phyloP scores from a whole-genome alignment of 2,329 filamentous ascomycete genomes.

The Thelonectria blattea region DNA sequence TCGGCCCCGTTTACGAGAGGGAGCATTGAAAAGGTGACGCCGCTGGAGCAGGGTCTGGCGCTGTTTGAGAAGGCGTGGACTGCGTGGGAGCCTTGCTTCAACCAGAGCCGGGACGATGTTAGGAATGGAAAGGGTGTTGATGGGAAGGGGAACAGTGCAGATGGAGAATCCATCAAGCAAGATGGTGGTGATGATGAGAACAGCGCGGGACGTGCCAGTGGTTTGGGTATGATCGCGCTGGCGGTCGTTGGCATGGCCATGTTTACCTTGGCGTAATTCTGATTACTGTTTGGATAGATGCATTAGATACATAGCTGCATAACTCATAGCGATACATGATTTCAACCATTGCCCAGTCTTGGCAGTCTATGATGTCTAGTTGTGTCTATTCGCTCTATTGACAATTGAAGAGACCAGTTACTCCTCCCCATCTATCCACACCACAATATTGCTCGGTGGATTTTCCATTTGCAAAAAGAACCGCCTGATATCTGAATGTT shows the following conservation, averaged over 20 bases:
- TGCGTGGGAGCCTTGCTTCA: slow-evolving; percentile 25
- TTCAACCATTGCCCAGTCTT: not conserved
- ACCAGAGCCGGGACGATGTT: slow-evolving; percentile 23
- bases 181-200: not conserved
- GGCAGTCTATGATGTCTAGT: no score
- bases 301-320: not conserved
- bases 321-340: not conserved
- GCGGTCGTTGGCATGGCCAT: not conserved
- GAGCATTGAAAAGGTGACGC: slow-evolving; percentile 5
- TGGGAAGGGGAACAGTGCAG: slow-evolving; percentile 5
- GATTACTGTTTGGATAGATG: not conserved
- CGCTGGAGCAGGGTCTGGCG: slow-evolving; percentile 18
- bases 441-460: slow-evolving; percentile 51
- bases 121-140: slow-evolving; percentile 22
- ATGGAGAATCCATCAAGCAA: not conserved
- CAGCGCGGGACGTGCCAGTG: not conserved
- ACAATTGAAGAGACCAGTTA: no score
- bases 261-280: not conserved
- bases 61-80: slow-evolving; percentile 26
- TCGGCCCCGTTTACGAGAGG: not conserved
- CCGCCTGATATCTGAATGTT: slow-evolving; percentile 45
- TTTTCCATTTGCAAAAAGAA: slow-evolving; percentile 51
- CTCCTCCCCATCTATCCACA: slow-evolving; percentile 53
- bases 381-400: no score
- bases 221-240: not conserved